Evolutionary conservation across 345 rosid species (phyloP).

Genomic region (Populus davidiana): DNA sequence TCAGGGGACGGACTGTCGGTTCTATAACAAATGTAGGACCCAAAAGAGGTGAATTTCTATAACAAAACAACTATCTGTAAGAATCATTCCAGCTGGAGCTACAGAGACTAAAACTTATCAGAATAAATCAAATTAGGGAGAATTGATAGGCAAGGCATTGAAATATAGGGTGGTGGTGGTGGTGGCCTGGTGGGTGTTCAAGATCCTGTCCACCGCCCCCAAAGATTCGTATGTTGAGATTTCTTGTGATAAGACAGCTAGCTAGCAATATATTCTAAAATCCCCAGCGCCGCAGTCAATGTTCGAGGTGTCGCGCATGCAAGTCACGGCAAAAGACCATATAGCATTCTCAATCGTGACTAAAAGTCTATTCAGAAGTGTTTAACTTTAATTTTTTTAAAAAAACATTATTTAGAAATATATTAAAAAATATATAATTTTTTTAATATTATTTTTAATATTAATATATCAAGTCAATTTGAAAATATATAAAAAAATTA

Average conservation of each 20-base stretch:
- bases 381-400: too few relatives aligned
- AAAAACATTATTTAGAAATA: too few relatives aligned
- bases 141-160: not conserved
- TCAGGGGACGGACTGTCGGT: not conserved
- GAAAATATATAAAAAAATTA: too few relatives aligned
- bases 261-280: not conserved
- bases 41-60: not conserved
- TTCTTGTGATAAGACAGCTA: not conserved
- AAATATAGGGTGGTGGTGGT: not conserved
- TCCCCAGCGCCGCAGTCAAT: slow-evolving; percentile 17
- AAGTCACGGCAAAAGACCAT: not conserved
- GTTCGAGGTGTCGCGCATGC: slow-evolving; percentile 27
- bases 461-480: too few relatives aligned
- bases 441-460: too few relatives aligned
- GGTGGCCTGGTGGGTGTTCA: not conserved
- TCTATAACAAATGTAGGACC: slow-evolving; percentile 14
- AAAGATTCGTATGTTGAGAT: slow-evolving; percentile 7
- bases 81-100: not conserved
- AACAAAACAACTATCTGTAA: not conserved
- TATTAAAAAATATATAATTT: too few relatives aligned
- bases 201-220: slow-evolving; percentile 38
- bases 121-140: not conserved
- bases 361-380: not conserved
- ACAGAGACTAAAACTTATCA: not conserved
- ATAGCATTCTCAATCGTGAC: not conserved